Base-by-base conservation (phyloP, 2,329 filamentous ascomycete genomes). In the Fusarium agapanthi region DNA sequence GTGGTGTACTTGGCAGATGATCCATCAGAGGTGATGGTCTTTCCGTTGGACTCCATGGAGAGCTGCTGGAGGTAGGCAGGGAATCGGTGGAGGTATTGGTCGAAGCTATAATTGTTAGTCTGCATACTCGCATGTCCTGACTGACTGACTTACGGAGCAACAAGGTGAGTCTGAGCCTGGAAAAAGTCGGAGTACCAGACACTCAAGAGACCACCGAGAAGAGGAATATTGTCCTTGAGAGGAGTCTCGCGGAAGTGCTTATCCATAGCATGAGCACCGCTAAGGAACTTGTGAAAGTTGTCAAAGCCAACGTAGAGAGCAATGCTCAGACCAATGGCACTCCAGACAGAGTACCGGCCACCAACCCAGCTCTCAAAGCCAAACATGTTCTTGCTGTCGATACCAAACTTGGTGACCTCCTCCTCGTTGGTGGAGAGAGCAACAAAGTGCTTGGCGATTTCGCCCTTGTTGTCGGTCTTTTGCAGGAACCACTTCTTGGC, bases 171-270 rank as follows among this genome's bases (percentile, higher is more conserved):
- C 86, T 99, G 96, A 58, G 96, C 95, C 82, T 95, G 95, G 84
- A 97, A 99, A 86, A 98, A 98, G 87, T 99, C 93, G 71, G 94
- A 97, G 88, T 99, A 99, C 95, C 95, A 99, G 64, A 99, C 95
- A 78, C 95, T 98, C 80, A 99, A 85, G 35, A 99, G 90, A 83
- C 95, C 96, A 81, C 92, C 96, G 75, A 99, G 88, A 58, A 94
- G 89, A 65, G 96, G 96, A 76, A 99, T 98, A 86, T 99, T 99
- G 86, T 98, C 87, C 85, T 95, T 93, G 34, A 98, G 87, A 13
- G 96, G 95, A 28, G 96, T 91, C 80, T 94, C 91, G 79, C 91
- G 91, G 91, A 99, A 99, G 88, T 99, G 96, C 87, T 94, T 95
- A 87, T 99, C 96, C 95, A 99, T 98, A 80, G 94, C 94, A 81